Percentiles rank a stretch among this genome's conserved stretches.
phyloP scores from a whole-genome alignment of 2,329 filamentous ascomycete genomes.

The Verticillium tricorpus region DNA sequence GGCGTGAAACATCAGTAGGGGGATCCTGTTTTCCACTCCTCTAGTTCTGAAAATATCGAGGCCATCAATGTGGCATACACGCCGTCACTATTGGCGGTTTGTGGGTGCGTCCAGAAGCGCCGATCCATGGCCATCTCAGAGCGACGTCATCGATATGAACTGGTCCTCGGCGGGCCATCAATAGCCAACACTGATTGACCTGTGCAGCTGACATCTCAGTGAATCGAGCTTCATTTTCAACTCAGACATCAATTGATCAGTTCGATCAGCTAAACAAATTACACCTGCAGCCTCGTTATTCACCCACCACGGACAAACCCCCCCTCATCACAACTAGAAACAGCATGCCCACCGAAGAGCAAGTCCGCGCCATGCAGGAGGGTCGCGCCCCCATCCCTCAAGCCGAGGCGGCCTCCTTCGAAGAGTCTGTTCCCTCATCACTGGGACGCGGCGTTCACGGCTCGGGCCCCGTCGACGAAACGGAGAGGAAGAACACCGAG shows the following conservation, averaged over 20 bases:
- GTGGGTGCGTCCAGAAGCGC: conserved; percentile 3
- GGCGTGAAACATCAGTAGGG: too few relatives aligned
- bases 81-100: not conserved
- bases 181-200: not conserved
- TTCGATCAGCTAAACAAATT: too few relatives aligned
- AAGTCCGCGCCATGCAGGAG: conserved; percentile 6
- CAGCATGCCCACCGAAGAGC: conserved; percentile 1
- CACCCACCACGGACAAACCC: too few relatives aligned
- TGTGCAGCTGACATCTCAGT: too few relatives aligned
- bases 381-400: conserved; percentile 8
- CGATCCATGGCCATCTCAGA: conserved; percentile 7
- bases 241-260: not conserved
- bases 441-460: conserved; percentile 13
- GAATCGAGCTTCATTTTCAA: too few relatives aligned
- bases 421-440: conserved; percentile 14
- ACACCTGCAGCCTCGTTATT: conserved; percentile 4
- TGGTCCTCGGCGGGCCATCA: not conserved
- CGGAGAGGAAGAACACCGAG: conserved; percentile 11
- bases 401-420: conserved; percentile 1
- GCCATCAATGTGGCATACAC: too few relatives aligned
- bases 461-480: conserved; percentile 13
- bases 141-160: conserved; percentile 13
- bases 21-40: too few relatives aligned
- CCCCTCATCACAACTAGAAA: not conserved
- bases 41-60: too few relatives aligned